phyloP scores from a whole-genome alignment of 305 asterid species.

The Fraxinus xanthoxyloides region DNA sequence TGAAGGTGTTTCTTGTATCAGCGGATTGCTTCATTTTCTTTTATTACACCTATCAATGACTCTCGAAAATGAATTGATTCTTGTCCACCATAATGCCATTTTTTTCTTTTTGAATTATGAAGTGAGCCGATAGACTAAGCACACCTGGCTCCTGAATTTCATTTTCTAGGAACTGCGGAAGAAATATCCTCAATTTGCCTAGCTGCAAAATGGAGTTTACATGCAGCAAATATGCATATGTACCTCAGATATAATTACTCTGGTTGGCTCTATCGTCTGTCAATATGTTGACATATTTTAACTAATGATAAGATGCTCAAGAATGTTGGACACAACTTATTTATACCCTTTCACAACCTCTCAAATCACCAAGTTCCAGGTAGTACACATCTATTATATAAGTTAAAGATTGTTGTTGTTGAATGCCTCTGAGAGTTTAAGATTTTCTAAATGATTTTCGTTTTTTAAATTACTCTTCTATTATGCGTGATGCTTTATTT shows the following conservation, averaged over 20 bases:
- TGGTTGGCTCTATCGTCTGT: background rate
- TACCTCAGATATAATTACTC: conserved; percentile 13
- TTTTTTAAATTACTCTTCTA: background rate
- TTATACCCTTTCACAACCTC: conserved; percentile 78
- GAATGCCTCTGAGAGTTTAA: conserved; percentile 13
- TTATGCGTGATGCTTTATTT: background rate
- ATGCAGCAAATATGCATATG: conserved; percentile 84
- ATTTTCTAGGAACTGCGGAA: conserved; percentile 70
- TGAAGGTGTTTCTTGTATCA: background rate
- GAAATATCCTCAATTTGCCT: conserved; percentile 98
- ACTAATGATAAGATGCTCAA: conserved; percentile 83
- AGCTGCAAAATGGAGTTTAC: conserved; percentile 86
- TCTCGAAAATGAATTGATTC: background rate
- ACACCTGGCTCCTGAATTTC: conserved; percentile 9
- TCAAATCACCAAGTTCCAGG: conserved; percentile 67
- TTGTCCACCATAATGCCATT: background rate
- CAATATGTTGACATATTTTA: conserved; percentile 16
- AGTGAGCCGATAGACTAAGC: conserved; percentile 4
- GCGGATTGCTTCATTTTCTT: background rate
- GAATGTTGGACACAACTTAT: conserved; percentile 98
- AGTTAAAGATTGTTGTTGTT: background rate
- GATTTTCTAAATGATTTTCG: background rate
- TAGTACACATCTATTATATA: conserved; percentile 27
- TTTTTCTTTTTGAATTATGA: background rate
- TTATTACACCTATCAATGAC: background rate